A percentile compares a stretch with the other conserved stretches of the same genome.
Evolutionary conservation across 164 flowering plant genomes (phyloP).

Genomic region (Echeveria elegans): DNA sequence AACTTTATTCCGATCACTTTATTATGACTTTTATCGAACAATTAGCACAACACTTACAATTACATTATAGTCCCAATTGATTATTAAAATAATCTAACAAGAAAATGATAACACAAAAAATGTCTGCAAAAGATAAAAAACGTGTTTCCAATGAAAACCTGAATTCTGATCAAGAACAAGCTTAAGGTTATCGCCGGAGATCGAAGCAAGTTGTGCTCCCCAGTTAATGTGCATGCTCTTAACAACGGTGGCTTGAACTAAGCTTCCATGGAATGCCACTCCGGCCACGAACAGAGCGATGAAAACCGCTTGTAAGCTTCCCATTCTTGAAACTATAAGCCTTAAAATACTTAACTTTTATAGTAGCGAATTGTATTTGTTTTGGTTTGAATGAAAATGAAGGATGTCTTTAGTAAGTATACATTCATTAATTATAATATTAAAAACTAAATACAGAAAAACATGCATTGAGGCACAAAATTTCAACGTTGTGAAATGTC

Average conservation of each 20-base stretch:
- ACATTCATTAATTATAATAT: too few relatives aligned
- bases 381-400: neutral
- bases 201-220: constrained; percentile 1
- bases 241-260: neutral
- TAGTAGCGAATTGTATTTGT: neutral
- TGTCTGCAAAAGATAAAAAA: neutral
- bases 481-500: too few relatives aligned
- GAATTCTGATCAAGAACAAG: neutral
- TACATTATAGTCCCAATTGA: too few relatives aligned
- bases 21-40: too few relatives aligned
- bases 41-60: too few relatives aligned
- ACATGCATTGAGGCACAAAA: too few relatives aligned
- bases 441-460: too few relatives aligned
- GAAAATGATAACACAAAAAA: neutral
- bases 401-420: neutral
- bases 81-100: too few relatives aligned
- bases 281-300: neutral
- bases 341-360: neutral
- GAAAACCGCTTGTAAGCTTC: neutral
- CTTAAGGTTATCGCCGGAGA: neutral
- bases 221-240: constrained; percentile 3
- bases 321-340: neutral
- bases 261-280: constrained; percentile 3
- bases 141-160: neutral
- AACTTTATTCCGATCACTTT: neutral